Evolutionary conservation across 176 grass and related monocot species (phyloP).

Genomic region (Oryza australiensis): DNA sequence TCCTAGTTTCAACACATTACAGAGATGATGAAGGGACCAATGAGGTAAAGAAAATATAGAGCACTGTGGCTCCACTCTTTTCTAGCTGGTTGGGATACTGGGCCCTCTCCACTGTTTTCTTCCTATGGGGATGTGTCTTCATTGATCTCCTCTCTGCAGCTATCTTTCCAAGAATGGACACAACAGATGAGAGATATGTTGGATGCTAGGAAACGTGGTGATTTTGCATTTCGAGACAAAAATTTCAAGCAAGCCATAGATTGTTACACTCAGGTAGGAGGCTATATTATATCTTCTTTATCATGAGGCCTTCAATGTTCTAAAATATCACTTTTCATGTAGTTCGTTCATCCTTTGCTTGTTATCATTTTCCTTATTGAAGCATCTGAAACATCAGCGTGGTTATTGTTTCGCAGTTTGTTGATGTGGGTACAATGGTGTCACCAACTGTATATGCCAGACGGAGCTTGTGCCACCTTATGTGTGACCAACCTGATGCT

Average conservation of each 20-base stretch:
- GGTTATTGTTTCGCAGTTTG: constrained; percentile 51
- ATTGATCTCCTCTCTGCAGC: constrained; percentile 44
- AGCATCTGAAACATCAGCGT: not conserved
- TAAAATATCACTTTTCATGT: not conserved
- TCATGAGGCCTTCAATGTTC: not conserved
- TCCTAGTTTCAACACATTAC: constrained; percentile 75
- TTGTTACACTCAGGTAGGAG: constrained; percentile 78
- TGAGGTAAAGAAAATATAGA: constrained; percentile 58
- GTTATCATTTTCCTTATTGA: constrained; percentile 44
- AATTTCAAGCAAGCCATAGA: constrained; percentile 88
- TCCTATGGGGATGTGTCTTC: not conserved
- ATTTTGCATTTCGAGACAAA: constrained; percentile 84
- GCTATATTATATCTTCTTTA: not conserved
- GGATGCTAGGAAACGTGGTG: constrained; percentile 83
- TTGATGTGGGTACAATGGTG: constrained; percentile 91
- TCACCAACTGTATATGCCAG: constrained; percentile 88
- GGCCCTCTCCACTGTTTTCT: not conserved
- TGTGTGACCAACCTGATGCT: constrained; percentile 88
- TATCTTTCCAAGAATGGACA: constrained; percentile 99
- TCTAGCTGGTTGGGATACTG: too few relatives aligned
- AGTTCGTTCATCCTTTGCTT: not conserved
- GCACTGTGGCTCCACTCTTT: constrained; percentile 2
- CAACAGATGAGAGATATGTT: constrained; percentile 98
- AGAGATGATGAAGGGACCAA: constrained; percentile 92
- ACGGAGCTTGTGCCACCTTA: constrained; percentile 88